Evolutionary conservation across 164 flowering plant genomes (phyloP), one percentile per base, ranked within the genome.

Genomic region (Liquidambar formosana): DNA sequence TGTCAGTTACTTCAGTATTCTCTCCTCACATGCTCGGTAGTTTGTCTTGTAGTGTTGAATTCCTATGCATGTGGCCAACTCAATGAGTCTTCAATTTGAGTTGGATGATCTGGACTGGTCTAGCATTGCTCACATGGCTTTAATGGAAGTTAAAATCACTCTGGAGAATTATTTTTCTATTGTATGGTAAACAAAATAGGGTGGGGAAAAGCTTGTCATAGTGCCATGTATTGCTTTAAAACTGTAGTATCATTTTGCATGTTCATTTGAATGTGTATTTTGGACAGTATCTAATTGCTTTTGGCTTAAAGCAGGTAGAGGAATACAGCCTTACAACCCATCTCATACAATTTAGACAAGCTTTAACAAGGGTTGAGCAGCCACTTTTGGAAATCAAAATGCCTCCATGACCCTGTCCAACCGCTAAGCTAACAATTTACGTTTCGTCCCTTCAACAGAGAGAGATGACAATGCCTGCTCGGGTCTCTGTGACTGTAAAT

Each of bases 301-400:
- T 60, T 73, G 47, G 46, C 27, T 48, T 46, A 5, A 57, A 74
- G 45, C 90, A 94, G 98, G 88, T 84, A 21, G 86, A 88, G 67
- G 97, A 91, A 74, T 72, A 74, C 77, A 89, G 94, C 78, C 83
- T 86, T 38, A 83, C 83, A 72, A 82, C 91, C 5, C 91, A 90
- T 78, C 84, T 91, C 18, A 72, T 89, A 68, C 98, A 91, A 79
- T 73, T 74, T 76, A 82, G 75, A 73, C 78, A 77, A 75, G 71
- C 64, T 72, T 63, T 68, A 64, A 49, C 57, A 65, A 73, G 57
- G 19, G 74, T 57, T 19, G 51, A 75, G 63, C 72, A 52, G 52
- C 65, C 71, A 26, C 53, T 63, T 11, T 48, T 69, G 57, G 71
- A 77, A 64, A 51, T 73, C 54, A 67, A 59, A 60, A 68, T 48